phyloP scores from a whole-genome alignment of 2,329 filamentous ascomycete species.

The Clonostachys solani region DNA sequence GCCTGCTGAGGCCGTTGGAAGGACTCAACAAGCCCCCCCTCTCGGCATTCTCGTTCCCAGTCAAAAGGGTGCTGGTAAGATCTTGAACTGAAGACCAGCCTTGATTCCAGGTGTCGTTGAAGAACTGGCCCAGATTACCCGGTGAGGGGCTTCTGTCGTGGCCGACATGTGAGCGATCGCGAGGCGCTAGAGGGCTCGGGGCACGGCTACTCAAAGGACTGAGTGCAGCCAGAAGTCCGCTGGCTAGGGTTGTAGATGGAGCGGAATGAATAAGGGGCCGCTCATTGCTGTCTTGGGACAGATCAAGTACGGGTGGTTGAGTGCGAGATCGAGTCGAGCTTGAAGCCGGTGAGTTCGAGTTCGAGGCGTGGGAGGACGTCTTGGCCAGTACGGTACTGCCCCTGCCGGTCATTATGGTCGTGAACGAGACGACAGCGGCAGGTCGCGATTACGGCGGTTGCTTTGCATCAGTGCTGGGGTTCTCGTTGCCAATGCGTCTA shows the following conservation, averaged over 20 bases:
- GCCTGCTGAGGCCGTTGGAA: not conserved
- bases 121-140: conserved; percentile 31
- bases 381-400: conserved; percentile 15
- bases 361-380: conserved; percentile 27
- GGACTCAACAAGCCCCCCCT: not conserved
- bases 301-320: conserved; percentile 29
- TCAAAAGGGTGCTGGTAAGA: conserved; percentile 41
- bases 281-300: too few relatives aligned
- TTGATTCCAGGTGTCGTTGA: conserved; percentile 47
- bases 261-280: not conserved
- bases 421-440: conserved; percentile 19
- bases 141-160: conserved; percentile 13
- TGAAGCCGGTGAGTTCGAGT: conserved; percentile 26
- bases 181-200: conserved; percentile 30
- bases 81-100: conserved; percentile 53
- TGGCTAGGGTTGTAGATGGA: not conserved
- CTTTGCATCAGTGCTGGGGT: conserved; percentile 22
- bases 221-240: conserved; percentile 17
- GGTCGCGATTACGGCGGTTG: conserved; percentile 16
- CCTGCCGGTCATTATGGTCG: conserved; percentile 28
- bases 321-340: conserved; percentile 43
- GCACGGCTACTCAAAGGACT: conserved; percentile 18
- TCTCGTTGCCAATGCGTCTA: too few relatives aligned
- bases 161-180: conserved; percentile 37
- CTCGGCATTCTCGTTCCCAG: conserved; percentile 6